These are phyloP conservation scores for Fusarium beomiforme DNA, from an alignment of 2,329 filamentous ascomycete genomes.

Conservation along the genomic window DNA sequence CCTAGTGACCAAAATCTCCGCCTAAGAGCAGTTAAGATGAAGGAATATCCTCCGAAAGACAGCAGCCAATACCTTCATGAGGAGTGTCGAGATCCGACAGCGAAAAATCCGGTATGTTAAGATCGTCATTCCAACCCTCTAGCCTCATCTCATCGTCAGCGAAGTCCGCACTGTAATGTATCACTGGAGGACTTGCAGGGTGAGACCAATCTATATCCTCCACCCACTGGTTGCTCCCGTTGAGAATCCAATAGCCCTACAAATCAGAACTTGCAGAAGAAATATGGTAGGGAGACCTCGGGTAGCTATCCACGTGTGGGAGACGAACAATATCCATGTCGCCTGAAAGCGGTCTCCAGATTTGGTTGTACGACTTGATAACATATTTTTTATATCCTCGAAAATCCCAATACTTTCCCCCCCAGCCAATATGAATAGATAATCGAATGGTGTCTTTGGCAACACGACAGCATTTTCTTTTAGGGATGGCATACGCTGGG, in stretches of 20 bases:
- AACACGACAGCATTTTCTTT: not conserved
- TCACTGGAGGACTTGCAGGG: not conserved
- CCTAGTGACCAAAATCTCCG: too few species aligned
- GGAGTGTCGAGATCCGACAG: too few species aligned
- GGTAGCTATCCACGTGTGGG: not conserved
- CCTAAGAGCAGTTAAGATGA: too few species aligned
- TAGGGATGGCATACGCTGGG: not conserved
- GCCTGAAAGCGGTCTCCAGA: not conserved
- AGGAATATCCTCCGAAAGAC: too few species aligned
- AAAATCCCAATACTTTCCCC: too few species aligned
- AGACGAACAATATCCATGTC: not conserved
- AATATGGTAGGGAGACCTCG: rapidly evolving
- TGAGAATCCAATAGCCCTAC: not conserved
- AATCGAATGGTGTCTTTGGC: not conserved
- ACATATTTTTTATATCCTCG: too few species aligned
- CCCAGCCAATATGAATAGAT: too few species aligned
- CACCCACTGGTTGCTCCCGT: not conserved
- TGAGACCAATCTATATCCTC: not conserved
- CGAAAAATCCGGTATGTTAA: too few species aligned
- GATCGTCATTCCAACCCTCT: too few species aligned
- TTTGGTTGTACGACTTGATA: not conserved
- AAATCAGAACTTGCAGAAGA: not conserved
- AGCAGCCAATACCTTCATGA: too few species aligned
- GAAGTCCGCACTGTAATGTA: too few species aligned
- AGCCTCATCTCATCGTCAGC: too few species aligned